Evolutionary conservation across 75 land plant genomes (phyloP).

Genomic region (Pseudotsuga menziesii): DNA sequence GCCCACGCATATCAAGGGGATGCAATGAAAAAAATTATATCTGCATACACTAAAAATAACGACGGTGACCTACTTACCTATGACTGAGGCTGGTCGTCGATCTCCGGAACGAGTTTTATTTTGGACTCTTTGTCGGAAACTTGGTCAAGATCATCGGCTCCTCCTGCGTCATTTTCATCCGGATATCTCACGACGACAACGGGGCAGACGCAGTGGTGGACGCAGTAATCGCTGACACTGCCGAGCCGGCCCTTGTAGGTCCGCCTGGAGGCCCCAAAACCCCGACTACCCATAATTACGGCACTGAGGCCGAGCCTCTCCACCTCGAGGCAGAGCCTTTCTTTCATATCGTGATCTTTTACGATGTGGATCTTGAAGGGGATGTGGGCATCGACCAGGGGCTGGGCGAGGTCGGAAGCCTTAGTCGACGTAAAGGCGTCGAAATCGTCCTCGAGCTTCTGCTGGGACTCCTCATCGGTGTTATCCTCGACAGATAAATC

Average conservation of each 20-base stretch:
- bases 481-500: slow-evolving; percentile 18
- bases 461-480: slow-evolving; percentile 41
- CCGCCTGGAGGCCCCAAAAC: slow-evolving; percentile 65
- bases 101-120: not conserved
- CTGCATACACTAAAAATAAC: not conserved
- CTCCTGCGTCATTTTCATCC: slow-evolving; percentile 34
- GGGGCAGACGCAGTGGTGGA: slow-evolving; percentile 79
- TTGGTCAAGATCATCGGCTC: not conserved
- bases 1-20: not conserved
- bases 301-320: slow-evolving; percentile 65
- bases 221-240: slow-evolving; percentile 79
- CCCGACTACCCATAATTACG: slow-evolving; percentile 80
- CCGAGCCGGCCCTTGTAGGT: slow-evolving; percentile 62
- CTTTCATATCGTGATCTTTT: slow-evolving; percentile 93
- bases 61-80: not conserved
- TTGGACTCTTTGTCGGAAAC: not conserved
- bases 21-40: not conserved
- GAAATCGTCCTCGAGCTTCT: slow-evolving; percentile 59
- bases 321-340: slow-evolving; percentile 73
- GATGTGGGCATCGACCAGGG: slow-evolving; percentile 55
- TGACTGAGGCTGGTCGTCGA: not conserved
- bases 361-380: slow-evolving; percentile 83
- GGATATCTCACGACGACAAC: slow-evolving; percentile 76
- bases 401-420: slow-evolving; percentile 60
- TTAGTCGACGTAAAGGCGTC: slow-evolving; percentile 60